Base-by-base conservation (phyloP, 2,329 filamentous ascomycete species). In the Aspergillus bombycis region DNA sequence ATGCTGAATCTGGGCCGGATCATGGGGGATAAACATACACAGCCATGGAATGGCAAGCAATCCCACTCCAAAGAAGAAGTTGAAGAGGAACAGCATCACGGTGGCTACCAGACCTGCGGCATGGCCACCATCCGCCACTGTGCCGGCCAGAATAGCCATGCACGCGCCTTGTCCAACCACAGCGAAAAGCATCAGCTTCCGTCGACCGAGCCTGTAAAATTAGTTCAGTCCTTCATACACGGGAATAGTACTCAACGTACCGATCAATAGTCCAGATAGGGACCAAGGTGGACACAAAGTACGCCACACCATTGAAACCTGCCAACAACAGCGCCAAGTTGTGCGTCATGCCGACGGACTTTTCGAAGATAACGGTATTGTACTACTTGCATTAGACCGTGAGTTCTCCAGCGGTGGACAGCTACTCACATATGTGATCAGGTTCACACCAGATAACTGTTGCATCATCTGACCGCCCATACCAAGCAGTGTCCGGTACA, bases 111-210 rank as follows among this genome's bases (percentile, higher is more conserved):
- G 78, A 62, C 78, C 81, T 2, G 77, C 74, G 3, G 75, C 65
- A 16, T 73, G 72, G n/a, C 73, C 68, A 10, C 77, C 79, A 48
- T 78, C 71, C 11, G 74, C 78, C 0, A 82, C 78, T 0, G 82
- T 82, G 10, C 79, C 80, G 2, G 81, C 80, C 11, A 84, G 73
- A 2, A 83, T 72, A 12, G 78, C 79, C 81, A 85, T 84, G 63
- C 81, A 84, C 57, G 68, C 71, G 61, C 77, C 81, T 72, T 86
- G 85, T 1, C 84, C 84, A 2, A 79, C 77, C 0, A 83, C 82
- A 1, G 83, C 82, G 69, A 83, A 87, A 71, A 88, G 81, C 82
- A 89, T 85, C 73, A 88, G 79, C 70, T 86, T 87, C 10, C 86
- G 79, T 6, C 86, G 81, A 21, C 86, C 86, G n/a, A 76, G 67